Evolutionary conservation across 2,329 filamentous ascomycete species (phyloP).

Genomic region (Scolecobasidium constrictum): DNA sequence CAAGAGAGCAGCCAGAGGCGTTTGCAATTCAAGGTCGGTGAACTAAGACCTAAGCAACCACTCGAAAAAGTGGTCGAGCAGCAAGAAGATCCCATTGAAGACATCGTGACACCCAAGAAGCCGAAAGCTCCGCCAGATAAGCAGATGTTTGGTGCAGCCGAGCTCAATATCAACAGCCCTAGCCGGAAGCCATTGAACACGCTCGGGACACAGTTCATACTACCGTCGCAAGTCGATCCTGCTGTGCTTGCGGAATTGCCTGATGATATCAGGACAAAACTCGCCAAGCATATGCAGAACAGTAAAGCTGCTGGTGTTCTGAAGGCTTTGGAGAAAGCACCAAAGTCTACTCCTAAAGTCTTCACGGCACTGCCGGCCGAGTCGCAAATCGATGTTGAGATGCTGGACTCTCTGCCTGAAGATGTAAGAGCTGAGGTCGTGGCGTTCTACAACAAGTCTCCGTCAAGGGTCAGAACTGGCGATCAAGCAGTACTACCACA

Average conservation of each 20-base stretch:
- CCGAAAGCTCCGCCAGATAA: conserved; percentile 18
- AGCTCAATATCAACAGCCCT: conserved; percentile 33
- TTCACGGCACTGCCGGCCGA: conserved; percentile 43
- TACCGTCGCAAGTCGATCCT: conserved; percentile 75
- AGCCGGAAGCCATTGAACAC: conserved; percentile 64
- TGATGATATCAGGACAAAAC: conserved; percentile 65
- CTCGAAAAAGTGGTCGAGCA: conserved; percentile 10
- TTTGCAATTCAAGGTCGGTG: conserved; percentile 57
- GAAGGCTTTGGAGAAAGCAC: neutral
- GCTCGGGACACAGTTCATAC: conserved; percentile 79
- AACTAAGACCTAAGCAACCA: conserved; percentile 16
- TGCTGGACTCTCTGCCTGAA: conserved; percentile 71
- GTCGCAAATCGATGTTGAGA: conserved; percentile 75
- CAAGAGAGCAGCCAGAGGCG: conserved; percentile 68
- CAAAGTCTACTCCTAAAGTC: conserved; percentile 16
- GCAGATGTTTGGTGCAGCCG: conserved; percentile 25
- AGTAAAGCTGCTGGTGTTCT: neutral
- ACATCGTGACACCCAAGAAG: conserved; percentile 30
- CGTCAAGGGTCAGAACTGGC: conserved; percentile 19
- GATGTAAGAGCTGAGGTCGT: conserved; percentile 80
- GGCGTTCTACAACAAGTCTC: conserved; percentile 48
- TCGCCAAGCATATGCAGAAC: conserved; percentile 36
- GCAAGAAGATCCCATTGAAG: conserved; percentile 32
- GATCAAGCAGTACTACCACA: conserved; percentile 31
- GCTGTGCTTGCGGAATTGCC: conserved; percentile 76